A percentile compares a stretch with the other conserved stretches of the same genome.
phyloP scores from a whole-genome alignment of 2,329 filamentous ascomycete species.

The Fusarium mexicanum region DNA sequence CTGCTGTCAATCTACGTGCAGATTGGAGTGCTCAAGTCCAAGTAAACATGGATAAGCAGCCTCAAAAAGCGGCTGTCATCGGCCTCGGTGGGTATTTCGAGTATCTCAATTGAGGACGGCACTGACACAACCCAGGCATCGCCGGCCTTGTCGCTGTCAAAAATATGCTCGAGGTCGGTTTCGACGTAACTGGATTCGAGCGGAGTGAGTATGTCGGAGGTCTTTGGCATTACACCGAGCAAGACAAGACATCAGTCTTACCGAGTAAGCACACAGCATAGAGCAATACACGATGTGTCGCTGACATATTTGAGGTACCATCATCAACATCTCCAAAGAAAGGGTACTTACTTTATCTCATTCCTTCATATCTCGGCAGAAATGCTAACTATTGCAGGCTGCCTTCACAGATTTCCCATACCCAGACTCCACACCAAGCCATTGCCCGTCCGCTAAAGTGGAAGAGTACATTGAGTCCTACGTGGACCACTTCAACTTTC shows the following conservation, averaged over 20 bases:
- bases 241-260: conserved; percentile 52
- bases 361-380: rapidly evolving
- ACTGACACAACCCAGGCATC: conserved; percentile 39
- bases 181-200: conserved; percentile 56
- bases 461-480: conserved; percentile 49
- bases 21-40: background rate
- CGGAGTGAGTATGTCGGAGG: conserved; percentile 53
- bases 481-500: conserved; percentile 46
- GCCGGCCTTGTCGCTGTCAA: conserved; percentile 53
- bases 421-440: conserved; percentile 38
- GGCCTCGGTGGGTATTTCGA: conserved; percentile 38
- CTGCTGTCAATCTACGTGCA: background rate
- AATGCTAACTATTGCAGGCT: conserved; percentile 31
- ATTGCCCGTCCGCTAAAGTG: conserved; percentile 41
- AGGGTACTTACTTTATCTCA: conserved; percentile 21
- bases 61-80: conserved; percentile 42
- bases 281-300: background rate
- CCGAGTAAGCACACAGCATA: conserved; percentile 35
- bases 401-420: conserved; percentile 51
- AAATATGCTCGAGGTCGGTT: conserved; percentile 55
- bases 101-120: background rate
- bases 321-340: conserved; percentile 48
- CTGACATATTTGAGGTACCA: conserved; percentile 35
- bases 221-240: conserved; percentile 54
- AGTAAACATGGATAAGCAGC: conserved; percentile 17